Evolutionary conservation across 1,284 basidiomycete species (phyloP).

Genomic region (Trametes pubescens): DNA sequence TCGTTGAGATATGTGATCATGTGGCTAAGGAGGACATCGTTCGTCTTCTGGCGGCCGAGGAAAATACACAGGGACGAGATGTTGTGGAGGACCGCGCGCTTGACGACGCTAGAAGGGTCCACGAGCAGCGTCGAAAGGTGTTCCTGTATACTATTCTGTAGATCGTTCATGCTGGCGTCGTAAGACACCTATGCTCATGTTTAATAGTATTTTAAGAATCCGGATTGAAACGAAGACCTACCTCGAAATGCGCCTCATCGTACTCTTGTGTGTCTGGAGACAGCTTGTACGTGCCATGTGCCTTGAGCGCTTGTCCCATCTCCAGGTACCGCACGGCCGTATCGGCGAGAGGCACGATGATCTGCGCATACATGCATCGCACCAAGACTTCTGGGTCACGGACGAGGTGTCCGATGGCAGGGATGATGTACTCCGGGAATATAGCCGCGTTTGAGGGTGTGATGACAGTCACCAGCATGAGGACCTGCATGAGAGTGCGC

Average conservation of each 20-base stretch:
- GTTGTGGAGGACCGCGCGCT: constrained; percentile 79
- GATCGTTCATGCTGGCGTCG: constrained; percentile 84
- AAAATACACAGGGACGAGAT: constrained; percentile 93
- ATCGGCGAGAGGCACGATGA: constrained; percentile 85
- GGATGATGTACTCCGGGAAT: constrained; percentile 95
- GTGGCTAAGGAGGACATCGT: constrained; percentile 94
- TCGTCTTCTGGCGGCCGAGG: constrained; percentile 91
- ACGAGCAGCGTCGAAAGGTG: constrained; percentile 83
- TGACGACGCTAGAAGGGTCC: constrained; percentile 79
- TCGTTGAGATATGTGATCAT: constrained; percentile 99
- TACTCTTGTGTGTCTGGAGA: constrained; percentile 74
- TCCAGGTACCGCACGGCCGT: constrained; percentile 88
- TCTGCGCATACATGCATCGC: constrained; percentile 88
- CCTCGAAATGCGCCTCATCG: constrained; percentile 80
- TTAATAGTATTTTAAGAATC: constrained; percentile 1
- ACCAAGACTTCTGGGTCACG: constrained; percentile 90
- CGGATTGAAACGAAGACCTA: constrained; percentile 40
- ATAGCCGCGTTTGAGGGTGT: constrained; percentile 90
- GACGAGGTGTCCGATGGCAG: constrained; percentile 85
- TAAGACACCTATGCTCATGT: constrained; percentile 76
- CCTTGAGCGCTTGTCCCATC: constrained; percentile 90
- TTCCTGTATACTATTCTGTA: constrained; percentile 89
- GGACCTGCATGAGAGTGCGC: constrained; percentile 83
- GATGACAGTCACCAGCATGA: constrained; percentile 87
- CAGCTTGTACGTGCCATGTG: constrained; percentile 78